Evolutionary conservation across 2,329 filamentous ascomycete species (phyloP).

Genomic region (Apiospora pterosperma): DNA sequence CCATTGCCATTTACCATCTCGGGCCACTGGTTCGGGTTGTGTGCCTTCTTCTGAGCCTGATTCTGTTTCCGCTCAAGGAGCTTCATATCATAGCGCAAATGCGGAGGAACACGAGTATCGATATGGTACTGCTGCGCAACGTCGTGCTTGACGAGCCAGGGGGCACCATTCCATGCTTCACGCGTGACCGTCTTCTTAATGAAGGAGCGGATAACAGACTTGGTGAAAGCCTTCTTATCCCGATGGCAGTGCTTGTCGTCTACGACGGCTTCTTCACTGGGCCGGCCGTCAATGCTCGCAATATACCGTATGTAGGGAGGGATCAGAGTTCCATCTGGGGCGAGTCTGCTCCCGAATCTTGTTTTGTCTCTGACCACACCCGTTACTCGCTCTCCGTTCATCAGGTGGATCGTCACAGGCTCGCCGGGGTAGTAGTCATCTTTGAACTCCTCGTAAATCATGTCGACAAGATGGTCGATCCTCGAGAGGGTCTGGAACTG

Average conservation of each 20-base stretch:
- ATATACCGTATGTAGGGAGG: constrained; percentile 76
- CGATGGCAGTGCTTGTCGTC: constrained; percentile 80
- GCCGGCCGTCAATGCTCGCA: constrained; percentile 67
- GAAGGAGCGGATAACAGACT: constrained; percentile 88
- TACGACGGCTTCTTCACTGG: constrained; percentile 71
- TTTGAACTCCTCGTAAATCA: constrained; percentile 76
- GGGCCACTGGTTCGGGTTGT: constrained; percentile 35
- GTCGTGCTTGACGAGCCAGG: constrained; percentile 88
- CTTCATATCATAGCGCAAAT: constrained; percentile 79
- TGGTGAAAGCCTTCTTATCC: constrained; percentile 90
- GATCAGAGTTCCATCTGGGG: constrained; percentile 67
- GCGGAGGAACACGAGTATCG: constrained; percentile 77
- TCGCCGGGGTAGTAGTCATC: constrained; percentile 90
- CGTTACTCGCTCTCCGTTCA: constrained; percentile 65
- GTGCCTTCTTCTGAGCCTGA: constrained; percentile 58
- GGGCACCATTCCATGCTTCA: constrained; percentile 92
- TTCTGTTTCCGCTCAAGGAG: constrained; percentile 72
- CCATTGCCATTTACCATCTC: constrained; percentile 15
- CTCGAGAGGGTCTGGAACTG: constrained; percentile 88
- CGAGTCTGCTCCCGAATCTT: constrained; percentile 60
- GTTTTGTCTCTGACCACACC: constrained; percentile 84
- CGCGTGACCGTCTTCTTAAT: constrained; percentile 92
- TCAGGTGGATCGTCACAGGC: constrained; percentile 69
- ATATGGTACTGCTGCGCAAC: constrained; percentile 84
- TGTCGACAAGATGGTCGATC: constrained; percentile 75